Evolutionary conservation across 768 basidiomycete genomes (phyloP), one percentile per base, ranked within the genome.

Genomic region (Mycena haematopus): DNA sequence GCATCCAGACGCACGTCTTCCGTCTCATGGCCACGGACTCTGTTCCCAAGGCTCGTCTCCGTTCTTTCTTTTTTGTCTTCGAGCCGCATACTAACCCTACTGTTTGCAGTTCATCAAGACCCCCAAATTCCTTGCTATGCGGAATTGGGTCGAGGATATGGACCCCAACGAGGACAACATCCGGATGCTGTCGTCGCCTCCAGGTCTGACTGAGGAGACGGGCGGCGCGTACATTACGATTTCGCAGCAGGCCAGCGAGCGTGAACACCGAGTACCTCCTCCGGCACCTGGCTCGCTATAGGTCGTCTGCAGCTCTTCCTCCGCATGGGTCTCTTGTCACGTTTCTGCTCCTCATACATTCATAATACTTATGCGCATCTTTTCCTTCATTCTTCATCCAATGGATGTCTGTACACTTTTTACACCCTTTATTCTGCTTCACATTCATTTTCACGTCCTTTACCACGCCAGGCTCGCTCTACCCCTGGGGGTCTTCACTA

Each of bases 1-100:
- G 96, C 59, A 99, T 99, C 58, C 97, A 99, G 77, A 90, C 84
- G 22, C 96, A 99, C 71, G 95, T 99, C 66, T 99, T 99, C 82
- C 86, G 96, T 50, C 74, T 99, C 69, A 96, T 99, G 93, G 95
- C 97, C 19, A 96, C 96, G 58, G 97, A 99, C 75, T 98, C 96
- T 8, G 91, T 99, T n/a, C 97, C 97, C 15, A 96, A 96, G 84
- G 93, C 92, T 69, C 29, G 80, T 70, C 21, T 35, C 21, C 15
- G 14, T 69, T 21, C 15, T 54, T 51, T 9, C 38, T 19, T 49
- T 42, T 38, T 56, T 25, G 52, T 45, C 55, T 45, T 25, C 29
- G 9, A 31, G 29, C 40, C 19, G 8, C 38, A 59, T 42, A 59
- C 65, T 65, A 17, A 50, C 62, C 50, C 61, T 62, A 19, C 62